A percentile compares a stretch with the other conserved stretches of the same genome.
Conservation (phyloP, 2,329 filamentous ascomycete species). For the Paracoccidioides lutzii region DNA sequence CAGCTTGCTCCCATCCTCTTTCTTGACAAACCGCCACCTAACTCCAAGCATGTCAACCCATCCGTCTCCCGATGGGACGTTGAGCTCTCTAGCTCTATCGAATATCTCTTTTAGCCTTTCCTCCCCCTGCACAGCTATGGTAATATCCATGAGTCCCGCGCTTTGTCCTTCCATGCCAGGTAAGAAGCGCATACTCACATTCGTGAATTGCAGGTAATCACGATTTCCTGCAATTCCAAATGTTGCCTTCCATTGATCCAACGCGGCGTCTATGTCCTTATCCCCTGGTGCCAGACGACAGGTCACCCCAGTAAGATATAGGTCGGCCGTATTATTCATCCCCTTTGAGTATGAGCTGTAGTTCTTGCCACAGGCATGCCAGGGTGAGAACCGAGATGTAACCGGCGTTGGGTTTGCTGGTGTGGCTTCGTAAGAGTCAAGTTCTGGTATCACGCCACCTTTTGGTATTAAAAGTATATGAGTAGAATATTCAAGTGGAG, state of each 20-base stretch:
- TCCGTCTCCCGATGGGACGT: conserved; percentile 18
- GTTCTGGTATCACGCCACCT: conserved; percentile 34
- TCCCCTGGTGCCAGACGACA: conserved; percentile 28
- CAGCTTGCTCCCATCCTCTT: not conserved
- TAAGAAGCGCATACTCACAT: conserved; percentile 25
- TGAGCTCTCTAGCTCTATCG: conserved; percentile 19
- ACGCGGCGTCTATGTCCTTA: conserved; percentile 23
- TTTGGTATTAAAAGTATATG: not conserved
- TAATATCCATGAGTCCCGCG: conserved; percentile 29
- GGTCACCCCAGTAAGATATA: conserved; percentile 24
- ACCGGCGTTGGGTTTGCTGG: conserved; percentile 27
- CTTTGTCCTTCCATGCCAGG: conserved; percentile 19
- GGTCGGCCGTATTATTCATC: conserved; percentile 26
- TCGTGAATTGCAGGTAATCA: conserved; percentile 20
- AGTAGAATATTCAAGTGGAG: not conserved
- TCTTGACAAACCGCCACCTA: conserved; percentile 23
- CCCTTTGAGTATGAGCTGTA: conserved; percentile 22
- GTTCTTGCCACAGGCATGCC: conserved; percentile 32
- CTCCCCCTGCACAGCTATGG: conserved; percentile 25
- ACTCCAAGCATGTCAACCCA: conserved; percentile 28
- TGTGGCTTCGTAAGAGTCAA: conserved; percentile 27
- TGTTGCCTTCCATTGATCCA: conserved; percentile 28
- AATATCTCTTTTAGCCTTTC: conserved; percentile 21
- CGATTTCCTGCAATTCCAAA: conserved; percentile 21
- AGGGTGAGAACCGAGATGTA: conserved; percentile 28